These are phyloP conservation scores for Saccharomyces mikatae DNA, from an alignment of 805 yeast genomes.

Conservation along the genomic window DNA sequence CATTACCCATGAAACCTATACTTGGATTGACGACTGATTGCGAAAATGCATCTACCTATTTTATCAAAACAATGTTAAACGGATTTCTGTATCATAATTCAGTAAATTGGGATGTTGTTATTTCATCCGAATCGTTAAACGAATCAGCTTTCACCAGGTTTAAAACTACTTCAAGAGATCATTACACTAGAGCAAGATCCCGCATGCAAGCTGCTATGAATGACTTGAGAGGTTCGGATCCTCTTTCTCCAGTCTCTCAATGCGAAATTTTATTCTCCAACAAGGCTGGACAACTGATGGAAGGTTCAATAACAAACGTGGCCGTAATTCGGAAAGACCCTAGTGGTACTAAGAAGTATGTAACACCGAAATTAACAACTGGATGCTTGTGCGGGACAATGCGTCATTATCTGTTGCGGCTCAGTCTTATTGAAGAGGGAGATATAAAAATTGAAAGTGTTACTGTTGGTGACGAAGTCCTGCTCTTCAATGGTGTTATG, in stretches of 20 bases:
- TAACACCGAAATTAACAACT: conserved; percentile 67
- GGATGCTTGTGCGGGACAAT: conserved; percentile 86
- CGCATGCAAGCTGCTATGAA: conserved; percentile 31
- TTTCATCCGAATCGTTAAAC: conserved; percentile 46
- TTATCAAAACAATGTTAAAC: conserved; percentile 20
- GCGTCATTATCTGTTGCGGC: conserved; percentile 53
- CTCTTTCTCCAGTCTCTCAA: conserved; percentile 17
- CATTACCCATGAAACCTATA: conserved; percentile 17
- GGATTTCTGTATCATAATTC: conserved; percentile 24
- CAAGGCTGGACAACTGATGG: conserved; percentile 52
- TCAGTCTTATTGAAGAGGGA: conserved; percentile 46
- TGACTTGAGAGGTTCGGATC: conserved; percentile 28
- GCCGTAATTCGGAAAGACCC: conserved; percentile 40
- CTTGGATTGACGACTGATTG: background rate
- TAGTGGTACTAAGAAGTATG: conserved; percentile 39
- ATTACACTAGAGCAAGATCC: conserved; percentile 54
- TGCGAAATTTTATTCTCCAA: conserved; percentile 70
- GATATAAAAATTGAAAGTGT: conserved; percentile 39
- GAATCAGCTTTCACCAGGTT: conserved; percentile 76
- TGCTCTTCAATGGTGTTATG: conserved; percentile 73
- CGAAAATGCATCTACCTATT: conserved; percentile 12
- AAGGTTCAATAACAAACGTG: conserved; percentile 75
- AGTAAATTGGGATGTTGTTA: conserved; percentile 48
- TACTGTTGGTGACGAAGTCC: conserved; percentile 54
- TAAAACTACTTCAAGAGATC: conserved; percentile 70